Evolutionary conservation across 768 basidiomycete species (phyloP), one percentile per base, ranked within the genome.

Genomic region (Lactarius tabidus): DNA sequence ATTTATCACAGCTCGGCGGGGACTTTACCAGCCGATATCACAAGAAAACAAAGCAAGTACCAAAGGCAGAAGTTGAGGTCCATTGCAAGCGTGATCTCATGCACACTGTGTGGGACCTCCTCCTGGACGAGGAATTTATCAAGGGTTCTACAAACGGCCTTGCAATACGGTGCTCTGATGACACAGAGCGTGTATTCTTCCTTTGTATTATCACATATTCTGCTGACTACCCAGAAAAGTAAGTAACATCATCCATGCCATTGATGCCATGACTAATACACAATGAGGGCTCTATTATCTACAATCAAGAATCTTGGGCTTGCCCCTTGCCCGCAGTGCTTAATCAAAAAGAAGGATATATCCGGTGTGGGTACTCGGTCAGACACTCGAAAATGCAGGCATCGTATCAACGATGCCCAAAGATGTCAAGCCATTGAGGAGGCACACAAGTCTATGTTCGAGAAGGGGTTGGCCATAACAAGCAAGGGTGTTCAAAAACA

Each of bases 171-270:
- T 75, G 72, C 38, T 31, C 20, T 1, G 73, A 75, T 63, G 71
- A 71, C 0, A 45, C 72, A 7, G 38, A n/a, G 6, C 61, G 74
- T 0, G 68, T 72, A 1, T 23, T 75, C 1, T 75, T 64, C 55
- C 68, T 67, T 3, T 67, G 70, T 0, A 57, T 75, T 2, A 72
- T 73, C 57, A 69, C 64, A 10, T 74, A 75, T 52, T 70, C 58
- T 26, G 58, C 58, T 28, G 58, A 59, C 56, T 74, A 74, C 61
- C 73, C 72, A 0, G 73, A 73, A 29, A 72, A 74, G 74, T 75
- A 28, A 38, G 67, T 63, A 20, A 38, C 3, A 33, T 72, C 6
- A 71, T 33, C 3, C 8, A 33, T 4, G 3, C 33, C 8, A 33
- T n/a, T n/a, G n/a, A n/a, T n/a, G n/a, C n/a, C n/a, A n/a, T n/a